Percentiles rank a stretch among this genome's conserved stretches.
Conservation (phyloP, 1,139 yeast genomes). For the Yamadazyma spencermartinsiae region DNA sequence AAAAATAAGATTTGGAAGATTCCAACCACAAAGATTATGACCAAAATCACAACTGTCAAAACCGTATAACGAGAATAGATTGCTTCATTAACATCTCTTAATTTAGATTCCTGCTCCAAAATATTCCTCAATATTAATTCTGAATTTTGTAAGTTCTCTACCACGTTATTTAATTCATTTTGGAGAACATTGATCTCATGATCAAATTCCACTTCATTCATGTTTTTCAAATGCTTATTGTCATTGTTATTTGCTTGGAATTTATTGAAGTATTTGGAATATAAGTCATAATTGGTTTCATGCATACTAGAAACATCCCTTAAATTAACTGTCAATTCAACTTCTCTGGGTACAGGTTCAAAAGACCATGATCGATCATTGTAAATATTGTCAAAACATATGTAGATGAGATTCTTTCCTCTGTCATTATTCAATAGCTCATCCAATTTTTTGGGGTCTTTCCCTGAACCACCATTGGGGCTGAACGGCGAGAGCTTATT, state of each 20-base stretch:
- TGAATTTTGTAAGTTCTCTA: slow-evolving; percentile 29
- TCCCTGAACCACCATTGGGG: slow-evolving; percentile 6
- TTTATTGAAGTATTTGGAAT: slow-evolving; percentile 35
- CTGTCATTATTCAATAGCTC: slow-evolving; percentile 22
- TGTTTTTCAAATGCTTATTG: slow-evolving; percentile 12
- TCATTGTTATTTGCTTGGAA: slow-evolving; percentile 16
- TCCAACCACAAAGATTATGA: slow-evolving; percentile 31
- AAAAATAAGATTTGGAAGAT: slow-evolving; percentile 30
- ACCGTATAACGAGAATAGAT: slow-evolving; percentile 37
- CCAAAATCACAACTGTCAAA: slow-evolving; percentile 27
- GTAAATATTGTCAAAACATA: slow-evolving; percentile 47
- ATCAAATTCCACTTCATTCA: slow-evolving; percentile 37
- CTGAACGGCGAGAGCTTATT: slow-evolving; percentile 11
- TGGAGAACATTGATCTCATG: slow-evolving; percentile 28
- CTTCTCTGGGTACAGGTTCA: slow-evolving; percentile 31
- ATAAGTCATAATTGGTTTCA: slow-evolving; percentile 37
- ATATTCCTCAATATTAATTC: slow-evolving; percentile 29
- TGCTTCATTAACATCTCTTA: slow-evolving; percentile 43
- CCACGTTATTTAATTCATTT: slow-evolving; percentile 32
- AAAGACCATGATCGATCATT: slow-evolving; percentile 48
- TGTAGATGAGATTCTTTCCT: slow-evolving; percentile 33
- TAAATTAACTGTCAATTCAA: slow-evolving; percentile 36
- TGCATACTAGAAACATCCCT: slow-evolving; percentile 34
- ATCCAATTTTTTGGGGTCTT: slow-evolving; percentile 13
- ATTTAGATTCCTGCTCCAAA: slow-evolving; percentile 34